These are phyloP conservation scores for Lojkania enalia DNA, from an alignment of 2,329 filamentous ascomycete species.

Conservation along the genomic window DNA sequence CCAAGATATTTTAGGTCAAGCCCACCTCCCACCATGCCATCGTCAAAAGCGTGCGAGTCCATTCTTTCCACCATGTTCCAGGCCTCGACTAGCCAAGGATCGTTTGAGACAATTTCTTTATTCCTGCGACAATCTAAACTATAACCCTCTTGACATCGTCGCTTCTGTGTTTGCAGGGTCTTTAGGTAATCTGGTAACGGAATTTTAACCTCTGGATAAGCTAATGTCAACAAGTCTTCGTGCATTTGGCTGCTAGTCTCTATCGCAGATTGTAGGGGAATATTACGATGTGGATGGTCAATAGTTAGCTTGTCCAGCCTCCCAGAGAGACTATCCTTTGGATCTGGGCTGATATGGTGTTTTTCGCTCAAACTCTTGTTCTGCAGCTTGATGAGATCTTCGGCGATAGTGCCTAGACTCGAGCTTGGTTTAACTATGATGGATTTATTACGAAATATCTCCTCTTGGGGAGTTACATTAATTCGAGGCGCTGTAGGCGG, in stretches of 20 bases:
- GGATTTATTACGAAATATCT: slow-evolving; percentile 44
- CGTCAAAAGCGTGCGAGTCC: slow-evolving; percentile 65
- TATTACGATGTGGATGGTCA: slow-evolving; percentile 35
- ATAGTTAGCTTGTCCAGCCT: slow-evolving; percentile 37
- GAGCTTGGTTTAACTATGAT: slow-evolving; percentile 36
- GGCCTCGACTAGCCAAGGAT: slow-evolving; percentile 74
- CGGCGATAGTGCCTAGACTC: slow-evolving; percentile 34
- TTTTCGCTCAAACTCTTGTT: slow-evolving; percentile 35
- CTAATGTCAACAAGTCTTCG: slow-evolving; percentile 42
- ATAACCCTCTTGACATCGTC: slow-evolving; percentile 61
- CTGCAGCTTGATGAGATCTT: slow-evolving; percentile 40
- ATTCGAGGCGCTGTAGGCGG: slow-evolving; percentile 49
- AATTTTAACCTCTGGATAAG: slow-evolving; percentile 40
- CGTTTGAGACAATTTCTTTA: slow-evolving; percentile 67
- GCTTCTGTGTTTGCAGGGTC: slow-evolving; percentile 48
- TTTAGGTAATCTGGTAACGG: slow-evolving; percentile 39
- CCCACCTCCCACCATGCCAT: slow-evolving; percentile 69
- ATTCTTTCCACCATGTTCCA: slow-evolving; percentile 76
- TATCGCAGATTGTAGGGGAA: slow-evolving; percentile 29
- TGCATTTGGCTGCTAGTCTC: slow-evolving; percentile 41
- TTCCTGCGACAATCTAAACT: slow-evolving; percentile 66
- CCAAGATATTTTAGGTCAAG: slow-evolving; percentile 78
- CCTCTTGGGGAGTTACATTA: slow-evolving; percentile 49
- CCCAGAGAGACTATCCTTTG: slow-evolving; percentile 27
- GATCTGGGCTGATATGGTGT: slow-evolving; percentile 26